Evolutionary conservation across 1,139 yeast genomes (phyloP), one percentile per base, ranked within the genome.

Genomic region (Yamadazyma oceani): DNA sequence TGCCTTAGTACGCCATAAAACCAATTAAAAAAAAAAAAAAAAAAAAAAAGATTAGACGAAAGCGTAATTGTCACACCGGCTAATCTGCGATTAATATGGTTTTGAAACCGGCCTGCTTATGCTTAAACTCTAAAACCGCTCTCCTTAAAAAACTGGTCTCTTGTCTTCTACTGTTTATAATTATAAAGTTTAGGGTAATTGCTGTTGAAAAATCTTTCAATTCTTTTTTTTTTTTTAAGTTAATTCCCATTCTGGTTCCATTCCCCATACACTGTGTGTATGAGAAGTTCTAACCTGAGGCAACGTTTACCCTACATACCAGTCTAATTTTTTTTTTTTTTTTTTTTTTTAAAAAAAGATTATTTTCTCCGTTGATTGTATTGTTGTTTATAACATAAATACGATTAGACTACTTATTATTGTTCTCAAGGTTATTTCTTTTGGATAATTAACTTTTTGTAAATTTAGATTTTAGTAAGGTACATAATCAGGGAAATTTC

Each of bases 181-280:
- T 44, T 43, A 43, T 44, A 44, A 44, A 44, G 42, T 36, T 23
- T 21, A 17, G 30, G 34, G 37, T 26, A 44, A 38, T 35, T 43
- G 40, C 45, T 36, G 26, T 31, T 36, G 16, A 27, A 24, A 28
- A 13, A n/a, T 21, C 9, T 21, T 21, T 29, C 26, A 28, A 28
- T 10, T 31, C 34, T 35, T 34, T 32, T 34, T 27, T 27, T 27
- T 16, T 27, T 14, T 4, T 12, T 5, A 12, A 26, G 5, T 13
- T 13, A 7, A n/a, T 26, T n/a, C 28, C 28, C 14, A n/a, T n/a
- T n/a, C 28, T 13, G 16, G 16, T 26, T 7, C 28, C 26, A 24
- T 24, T 24, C 28, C 28, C 30, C 30, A 17, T 10, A 27, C 21
- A 27, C 8, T 26, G 10, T 12, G 28, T 12, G 28, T 26, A 14